Base-by-base conservation (phyloP, 305 asterid species). In the Solanum hybrid region DNA sequence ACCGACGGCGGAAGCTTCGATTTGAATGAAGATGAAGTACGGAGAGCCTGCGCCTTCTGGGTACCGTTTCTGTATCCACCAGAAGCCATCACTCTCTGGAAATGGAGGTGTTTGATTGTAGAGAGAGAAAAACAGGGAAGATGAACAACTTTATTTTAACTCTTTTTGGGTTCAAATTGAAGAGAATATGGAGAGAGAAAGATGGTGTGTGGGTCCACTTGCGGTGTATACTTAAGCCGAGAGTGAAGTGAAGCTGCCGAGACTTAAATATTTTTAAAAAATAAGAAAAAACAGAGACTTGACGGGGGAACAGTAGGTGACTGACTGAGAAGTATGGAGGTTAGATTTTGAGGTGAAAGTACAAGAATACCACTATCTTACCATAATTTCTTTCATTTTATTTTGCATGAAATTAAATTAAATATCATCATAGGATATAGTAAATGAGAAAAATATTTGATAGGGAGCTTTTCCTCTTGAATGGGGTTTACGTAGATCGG, bases 21-120 rank as follows among this genome's bases (percentile, higher is more conserved):
- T 94, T 97, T 97, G 92, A 97, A 95, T 26, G 99, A 96, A 87
- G 99, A 91, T 4, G 99, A 96, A 79, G 93, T 82, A 36, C 98
- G 96, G 31, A 95, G 94, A 91, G 90, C 94, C 42, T 96, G 90
- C 31, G 94, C 93, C 89, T 93, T 97, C 87, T 91, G 94, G 78
- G 90, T 92, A 92, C 98, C 97, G 82, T 95, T 95, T 86, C 97
- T 89, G 91, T 91, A 91, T 78, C 94, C 95, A 64, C 94, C 95
- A 10, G 97, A 91, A 89, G 98, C 95, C 98, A 95, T 95, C 89
- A 36, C 71, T 85, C 78, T 85, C 16, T 89, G 79, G 78, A 40
- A 80, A 34, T 57, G 76, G 40, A 51, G 40, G 76, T 85, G 46
- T 57, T 57, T 31, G 46, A 31, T 85, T 31, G 76, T 33, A 85